Conservation (phyloP, 208 protist genomes). For the Plasmodiophora brassicae region DNA sequence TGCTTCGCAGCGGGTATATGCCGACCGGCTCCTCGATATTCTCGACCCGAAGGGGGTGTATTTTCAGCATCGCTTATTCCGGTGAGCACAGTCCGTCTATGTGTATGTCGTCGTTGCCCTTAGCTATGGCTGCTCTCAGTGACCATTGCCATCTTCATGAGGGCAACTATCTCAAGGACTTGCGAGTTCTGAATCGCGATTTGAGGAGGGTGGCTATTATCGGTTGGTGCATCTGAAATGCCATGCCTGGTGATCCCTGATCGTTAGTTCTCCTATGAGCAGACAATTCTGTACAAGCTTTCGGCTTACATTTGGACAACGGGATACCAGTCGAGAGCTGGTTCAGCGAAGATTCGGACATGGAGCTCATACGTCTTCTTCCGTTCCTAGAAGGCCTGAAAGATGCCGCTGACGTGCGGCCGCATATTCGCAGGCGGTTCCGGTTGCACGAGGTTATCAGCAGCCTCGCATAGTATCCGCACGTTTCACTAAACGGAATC, state of each 20-base stretch:
- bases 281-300: constrained; percentile 51
- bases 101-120: not conserved
- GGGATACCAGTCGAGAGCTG: constrained; percentile 40
- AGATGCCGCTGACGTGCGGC: not conserved
- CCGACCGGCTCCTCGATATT: not conserved
- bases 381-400: not conserved
- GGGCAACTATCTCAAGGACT: constrained; percentile 53
- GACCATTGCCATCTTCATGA: constrained; percentile 38
- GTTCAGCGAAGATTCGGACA: constrained; percentile 19
- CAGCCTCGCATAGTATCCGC: too few relatives aligned
- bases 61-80: constrained; percentile 13
- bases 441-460: not conserved
- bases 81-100: not conserved
- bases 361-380: not conserved
- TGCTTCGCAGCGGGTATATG: constrained; percentile 25
- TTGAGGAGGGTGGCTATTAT: constrained; percentile 37
- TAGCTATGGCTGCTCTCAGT: constrained; percentile 26
- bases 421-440: constrained; percentile 16
- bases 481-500: too few relatives aligned
- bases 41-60: not conserved
- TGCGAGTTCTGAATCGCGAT: constrained; percentile 32
- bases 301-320: constrained; percentile 45
- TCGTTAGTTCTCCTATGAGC: not conserved
- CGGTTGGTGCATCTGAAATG: not conserved
- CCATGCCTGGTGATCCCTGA: not conserved